Evolutionary conservation across 1,139 yeast species (phyloP), one percentile per base, ranked within the genome.

Genomic region (Yamadazyma trypodendri): DNA sequence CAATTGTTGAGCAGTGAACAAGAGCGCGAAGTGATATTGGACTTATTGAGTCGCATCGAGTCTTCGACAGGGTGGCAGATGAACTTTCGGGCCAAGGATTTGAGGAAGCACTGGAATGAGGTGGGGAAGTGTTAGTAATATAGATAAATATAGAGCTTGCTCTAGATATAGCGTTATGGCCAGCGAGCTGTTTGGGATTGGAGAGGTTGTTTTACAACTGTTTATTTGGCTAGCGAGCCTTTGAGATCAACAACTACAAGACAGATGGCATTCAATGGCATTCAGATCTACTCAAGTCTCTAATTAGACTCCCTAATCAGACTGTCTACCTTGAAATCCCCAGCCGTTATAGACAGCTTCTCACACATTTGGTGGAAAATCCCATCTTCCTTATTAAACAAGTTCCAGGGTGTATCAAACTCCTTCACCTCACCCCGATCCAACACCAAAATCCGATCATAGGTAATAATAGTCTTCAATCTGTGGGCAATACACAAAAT

Each of bases 401-500:
- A 61, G 8, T 52, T 52, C 57, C 56, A 54, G 1, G 81, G 81
- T 1, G 68, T 58, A 38, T 73, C 80, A 48, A 63, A 73, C 47
- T 76, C 79, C 29, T 55, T 60, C 28, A 72, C 59, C 33, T 63
- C 54, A 12, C 81, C 81, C 33, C 66, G 60, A 46, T 75, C 80
- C 64, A 75, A 56, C 16, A 75, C 79, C 41, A 75, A 54, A 35
- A 75, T 74, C 42, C 68, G 58, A 48, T 75, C 79, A 44, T 75
- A 75, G 43, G 65, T 61, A 34, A 75, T 49, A 42, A 75, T 75
- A 1, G 80, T 75, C 48, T 68, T 71, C 52, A 75, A 63, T 44
- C 81, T 61, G 51, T 75, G 79, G 3, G 81, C 81, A 54, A 75
- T 74, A 51, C 79, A 74, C 43, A 75, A 57, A 35, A 75, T 72